Evolutionary conservation across 192 early-diverging fungal species (phyloP).

Genomic region (Spizellomyces sp.): DNA sequence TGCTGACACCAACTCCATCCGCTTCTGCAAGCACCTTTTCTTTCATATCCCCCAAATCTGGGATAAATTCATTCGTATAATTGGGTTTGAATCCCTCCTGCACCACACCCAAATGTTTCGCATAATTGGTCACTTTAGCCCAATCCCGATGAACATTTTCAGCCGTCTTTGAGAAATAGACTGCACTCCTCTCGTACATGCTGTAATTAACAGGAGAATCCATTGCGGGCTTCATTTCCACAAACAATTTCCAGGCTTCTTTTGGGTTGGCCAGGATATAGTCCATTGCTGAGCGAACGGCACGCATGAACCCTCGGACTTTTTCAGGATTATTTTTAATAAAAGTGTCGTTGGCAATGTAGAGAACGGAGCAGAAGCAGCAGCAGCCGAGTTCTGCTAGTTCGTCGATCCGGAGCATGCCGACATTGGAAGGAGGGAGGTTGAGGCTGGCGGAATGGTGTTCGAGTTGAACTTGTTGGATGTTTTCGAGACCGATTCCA

Average conservation of each 20-base stretch:
- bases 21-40: not conserved
- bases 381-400: slow-evolving; percentile 65
- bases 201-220: slow-evolving; percentile 52
- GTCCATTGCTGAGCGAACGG: slow-evolving; percentile 53
- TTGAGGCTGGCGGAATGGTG: slow-evolving; percentile 58
- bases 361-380: slow-evolving; percentile 59
- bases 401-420: slow-evolving; percentile 69
- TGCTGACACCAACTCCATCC: not conserved
- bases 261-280: slow-evolving; percentile 56
- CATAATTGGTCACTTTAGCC: slow-evolving; percentile 66
- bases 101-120: slow-evolving; percentile 60
- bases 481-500: slow-evolving; percentile 67
- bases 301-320: slow-evolving; percentile 56
- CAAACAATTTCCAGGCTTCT: slow-evolving; percentile 52
- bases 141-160: slow-evolving; percentile 65
- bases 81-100: slow-evolving; percentile 59
- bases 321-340: slow-evolving; percentile 59
- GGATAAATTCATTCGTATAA: slow-evolving; percentile 62
- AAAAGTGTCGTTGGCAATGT: slow-evolving; percentile 65
- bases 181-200: slow-evolving; percentile 63
- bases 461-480: slow-evolving; percentile 64
- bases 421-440: slow-evolving; percentile 49
- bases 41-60: not conserved
- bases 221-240: slow-evolving; percentile 65
- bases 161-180: slow-evolving; percentile 56